phyloP scores from a whole-genome alignment of 805 yeast genomes.

The Cyberlindnera amylophila region DNA sequence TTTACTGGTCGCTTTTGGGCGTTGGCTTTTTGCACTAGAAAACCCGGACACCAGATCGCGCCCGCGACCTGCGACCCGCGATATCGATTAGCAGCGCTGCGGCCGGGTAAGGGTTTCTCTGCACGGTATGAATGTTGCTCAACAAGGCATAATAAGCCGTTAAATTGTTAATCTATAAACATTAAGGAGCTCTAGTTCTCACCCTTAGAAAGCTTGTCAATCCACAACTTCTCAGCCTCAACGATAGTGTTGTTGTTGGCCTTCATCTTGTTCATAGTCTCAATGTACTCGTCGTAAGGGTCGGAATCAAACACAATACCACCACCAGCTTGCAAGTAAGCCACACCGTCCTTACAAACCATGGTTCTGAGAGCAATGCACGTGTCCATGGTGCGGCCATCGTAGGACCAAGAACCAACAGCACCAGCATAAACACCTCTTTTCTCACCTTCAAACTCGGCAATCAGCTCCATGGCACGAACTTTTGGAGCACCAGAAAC shows the following conservation, averaged over 20 bases:
- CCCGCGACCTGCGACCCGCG: too few relatives aligned
- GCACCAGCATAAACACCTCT: constrained; percentile 99
- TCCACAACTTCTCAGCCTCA: constrained; percentile 86
- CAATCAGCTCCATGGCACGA: constrained; percentile 91
- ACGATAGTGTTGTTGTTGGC: constrained; percentile 87
- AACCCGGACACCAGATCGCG: constrained; percentile 1
- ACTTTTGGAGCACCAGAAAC: constrained; percentile 99
- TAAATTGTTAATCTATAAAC: not conserved
- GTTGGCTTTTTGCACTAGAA: too few relatives aligned
- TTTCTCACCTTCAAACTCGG: constrained; percentile 84
- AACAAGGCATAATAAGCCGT: not conserved
- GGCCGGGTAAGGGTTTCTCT: not conserved
- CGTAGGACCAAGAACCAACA: constrained; percentile 97
- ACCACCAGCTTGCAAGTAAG: constrained; percentile 97
- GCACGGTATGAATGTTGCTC: not conserved
- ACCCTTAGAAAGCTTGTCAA: constrained; percentile 35
- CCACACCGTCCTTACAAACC: constrained; percentile 88
- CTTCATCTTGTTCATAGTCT: constrained; percentile 95
- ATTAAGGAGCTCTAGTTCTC: constrained; percentile 2
- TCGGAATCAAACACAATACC: constrained; percentile 96
- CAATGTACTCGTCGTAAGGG: constrained; percentile 91
- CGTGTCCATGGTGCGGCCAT: constrained; percentile 92
- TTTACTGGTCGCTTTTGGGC: too few relatives aligned
- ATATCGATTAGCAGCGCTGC: not conserved
- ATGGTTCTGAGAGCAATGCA: constrained; percentile 97